Percentiles rank a stretch among this genome's conserved stretches.
phyloP scores from a whole-genome alignment of 1,284 basidiomycete species.

The Cryptococcus sp. region DNA sequence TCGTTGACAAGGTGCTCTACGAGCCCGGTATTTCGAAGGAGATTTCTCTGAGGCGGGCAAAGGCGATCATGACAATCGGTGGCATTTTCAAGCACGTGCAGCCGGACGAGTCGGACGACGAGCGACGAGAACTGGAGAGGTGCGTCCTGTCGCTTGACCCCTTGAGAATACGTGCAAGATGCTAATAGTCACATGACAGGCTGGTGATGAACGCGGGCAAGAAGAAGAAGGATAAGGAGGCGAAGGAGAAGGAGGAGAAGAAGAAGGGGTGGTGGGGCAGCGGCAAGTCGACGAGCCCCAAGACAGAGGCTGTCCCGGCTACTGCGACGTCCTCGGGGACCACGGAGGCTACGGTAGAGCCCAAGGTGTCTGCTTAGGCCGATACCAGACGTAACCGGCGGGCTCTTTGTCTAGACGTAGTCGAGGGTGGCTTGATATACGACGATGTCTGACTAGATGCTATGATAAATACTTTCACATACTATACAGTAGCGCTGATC shows the following conservation, averaged over 20 bases:
- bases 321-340: constrained; percentile 1
- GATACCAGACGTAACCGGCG: background rate
- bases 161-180: background rate
- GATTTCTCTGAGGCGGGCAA: constrained; percentile 73
- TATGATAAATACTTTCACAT: background rate
- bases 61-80: constrained; percentile 78
- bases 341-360: constrained; percentile 3
- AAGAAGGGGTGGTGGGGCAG: constrained; percentile 21
- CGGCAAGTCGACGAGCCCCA: constrained; percentile 4
- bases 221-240: constrained; percentile 47
- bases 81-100: constrained; percentile 77
- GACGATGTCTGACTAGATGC: background rate
- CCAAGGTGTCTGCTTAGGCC: constrained; percentile 5
- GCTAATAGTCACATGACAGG: constrained; percentile 15
- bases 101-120: constrained; percentile 85
- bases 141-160: constrained; percentile 14
- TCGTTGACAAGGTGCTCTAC: constrained; percentile 75
- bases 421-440: background rate
- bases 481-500: background rate
- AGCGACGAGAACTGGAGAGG: constrained; percentile 87
- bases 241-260: constrained; percentile 25
- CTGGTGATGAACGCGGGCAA: constrained; percentile 49
- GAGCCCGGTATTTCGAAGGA: constrained; percentile 68
- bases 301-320: constrained; percentile 7
- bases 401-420: background rate